Percentiles rank a stretch among this genome's conserved stretches.
phyloP scores from a whole-genome alignment of 805 yeast species.

The Ogataea parapolymorpha region DNA sequence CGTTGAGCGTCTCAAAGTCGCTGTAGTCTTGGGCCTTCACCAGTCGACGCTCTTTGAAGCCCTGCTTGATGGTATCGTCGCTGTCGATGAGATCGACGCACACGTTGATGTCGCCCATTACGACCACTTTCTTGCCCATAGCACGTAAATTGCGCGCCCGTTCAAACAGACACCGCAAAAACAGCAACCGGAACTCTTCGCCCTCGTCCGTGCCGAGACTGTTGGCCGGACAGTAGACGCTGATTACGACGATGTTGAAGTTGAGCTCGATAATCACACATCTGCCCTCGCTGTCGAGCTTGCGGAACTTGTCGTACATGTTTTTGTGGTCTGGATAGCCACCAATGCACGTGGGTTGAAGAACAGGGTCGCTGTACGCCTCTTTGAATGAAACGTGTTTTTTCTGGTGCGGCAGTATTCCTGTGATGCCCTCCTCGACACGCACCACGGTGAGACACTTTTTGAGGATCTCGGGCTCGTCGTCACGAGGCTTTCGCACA shows the following conservation, averaged over 20 bases:
- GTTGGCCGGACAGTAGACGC: slow-evolving; percentile 90
- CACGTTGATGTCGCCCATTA: slow-evolving; percentile 89
- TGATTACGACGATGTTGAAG: slow-evolving; percentile 55
- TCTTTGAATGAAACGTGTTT: slow-evolving; percentile 27
- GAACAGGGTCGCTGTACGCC: slow-evolving; percentile 14
- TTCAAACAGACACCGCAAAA: slow-evolving; percentile 54
- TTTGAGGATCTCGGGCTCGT: slow-evolving; percentile 38
- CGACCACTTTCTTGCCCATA: slow-evolving; percentile 63
- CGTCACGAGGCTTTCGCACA: slow-evolving; percentile 47
- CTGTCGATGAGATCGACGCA: slow-evolving; percentile 77
- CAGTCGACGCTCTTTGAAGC: slow-evolving; percentile 37
- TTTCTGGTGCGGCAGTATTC: slow-evolving; percentile 39
- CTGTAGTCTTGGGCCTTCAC: slow-evolving; percentile 21
- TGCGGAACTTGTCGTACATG: slow-evolving; percentile 24
- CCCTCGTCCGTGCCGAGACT: slow-evolving; percentile 69
- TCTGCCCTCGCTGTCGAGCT: slow-evolving; percentile 84
- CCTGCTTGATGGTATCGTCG: slow-evolving; percentile 61
- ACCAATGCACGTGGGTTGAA: slow-evolving; percentile 48
- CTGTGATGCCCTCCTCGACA: slow-evolving; percentile 94
- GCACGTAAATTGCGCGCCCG: slow-evolving; percentile 56
- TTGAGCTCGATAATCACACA: slow-evolving; percentile 72
- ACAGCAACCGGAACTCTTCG: slow-evolving; percentile 53
- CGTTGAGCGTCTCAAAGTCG: slow-evolving; percentile 37
- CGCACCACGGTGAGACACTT: slow-evolving; percentile 50
- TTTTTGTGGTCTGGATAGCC: slow-evolving; percentile 56